Evolutionary conservation across 106 monocot species (phyloP).

Genomic region (Dendrobium nobile): DNA sequence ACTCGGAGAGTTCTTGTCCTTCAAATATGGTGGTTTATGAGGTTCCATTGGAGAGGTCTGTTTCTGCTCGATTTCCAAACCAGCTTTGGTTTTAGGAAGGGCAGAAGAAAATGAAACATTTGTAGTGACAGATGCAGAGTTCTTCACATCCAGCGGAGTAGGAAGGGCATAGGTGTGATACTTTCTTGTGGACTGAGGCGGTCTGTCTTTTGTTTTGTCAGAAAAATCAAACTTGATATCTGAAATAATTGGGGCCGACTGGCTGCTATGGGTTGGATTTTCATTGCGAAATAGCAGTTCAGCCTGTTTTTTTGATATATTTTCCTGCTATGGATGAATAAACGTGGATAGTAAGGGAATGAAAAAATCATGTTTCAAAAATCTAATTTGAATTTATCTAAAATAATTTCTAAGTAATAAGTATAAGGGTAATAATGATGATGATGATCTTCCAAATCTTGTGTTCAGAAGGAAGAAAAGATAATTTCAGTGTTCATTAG

Average conservation of each 20-base stretch:
- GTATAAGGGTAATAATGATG: background rate
- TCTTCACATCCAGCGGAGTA: slow-evolving; percentile 58
- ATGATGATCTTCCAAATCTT: background rate
- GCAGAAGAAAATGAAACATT: slow-evolving; percentile 7
- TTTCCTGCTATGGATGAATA: slow-evolving; percentile 38
- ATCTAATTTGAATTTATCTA: too few relatives aligned
- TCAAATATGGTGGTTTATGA: slow-evolving; percentile 23
- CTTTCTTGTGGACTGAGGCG: slow-evolving; percentile 54
- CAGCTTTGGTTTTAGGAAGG: slow-evolving; percentile 12
- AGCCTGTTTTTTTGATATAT: slow-evolving; percentile 20
- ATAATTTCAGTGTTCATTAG: too few relatives aligned
- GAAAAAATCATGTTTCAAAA: too few relatives aligned
- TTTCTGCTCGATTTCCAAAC: slow-evolving; percentile 22
- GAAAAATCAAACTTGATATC: slow-evolving; percentile 40
- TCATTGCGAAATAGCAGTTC: slow-evolving; percentile 18
- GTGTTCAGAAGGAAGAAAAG: too few relatives aligned
- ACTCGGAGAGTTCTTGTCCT: slow-evolving; percentile 18
- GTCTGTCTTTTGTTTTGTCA: slow-evolving; percentile 36
- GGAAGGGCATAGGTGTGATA: slow-evolving; percentile 68
- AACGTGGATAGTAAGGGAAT: background rate
- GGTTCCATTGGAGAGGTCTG: slow-evolving; percentile 47
- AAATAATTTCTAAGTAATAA: too few relatives aligned
- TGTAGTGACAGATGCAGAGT: slow-evolving; percentile 10
- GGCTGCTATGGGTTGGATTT: slow-evolving; percentile 30
- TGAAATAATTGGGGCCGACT: slow-evolving; percentile 70